Base-by-base conservation (phyloP, 2,329 filamentous ascomycete genomes). In the Fusarium camptoceras region DNA sequence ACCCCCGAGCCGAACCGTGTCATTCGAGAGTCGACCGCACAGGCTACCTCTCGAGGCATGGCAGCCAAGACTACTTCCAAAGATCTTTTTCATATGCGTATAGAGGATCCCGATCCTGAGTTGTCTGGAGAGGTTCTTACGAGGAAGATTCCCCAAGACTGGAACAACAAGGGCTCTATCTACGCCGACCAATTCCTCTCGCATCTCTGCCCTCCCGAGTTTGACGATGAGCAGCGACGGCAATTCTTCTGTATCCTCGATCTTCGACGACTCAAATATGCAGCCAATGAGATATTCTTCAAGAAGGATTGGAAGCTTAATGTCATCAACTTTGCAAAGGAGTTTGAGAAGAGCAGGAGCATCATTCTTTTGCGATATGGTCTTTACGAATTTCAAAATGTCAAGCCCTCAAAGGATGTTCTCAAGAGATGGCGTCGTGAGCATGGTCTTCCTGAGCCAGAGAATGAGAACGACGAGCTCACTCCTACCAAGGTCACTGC, bases 191-290 rank as follows among this genome's bases (percentile, higher is more conserved):
- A 89, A 76, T 89, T 85, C 60, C 80, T 89, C 41, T 81, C 82
- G 2, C 84, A 89, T 63, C 83, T 88, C 31, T 88, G 87, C 70
- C 87, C 87, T 4, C 78, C 83, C 27, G 84, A 87, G 44, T 84
- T 89, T 66, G 86, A 87, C 67, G 87, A 89, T 53, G 81, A 87
- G 55, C 87, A 89, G 77, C 83, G 86, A 49, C 85, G 87, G 60
- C 87, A 89, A 78, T 89, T 89, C 75, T 89, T 89, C 71, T 89
- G 87, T 75, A 86, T 89, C 66, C 85, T 89, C 70, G 87, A 89
- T 73, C 80, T 89, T 60, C 86, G 87, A 64, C 84, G 87, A 67
- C 81, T 89, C 47, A 89, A 89, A 78, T 88, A 88, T 72, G 85
- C 87, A 8, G 87, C 87, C 28, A 84, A 89, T 70, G 87, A 89